Base-by-base conservation (phyloP, 495 filamentous ascomycete genomes). In the Aspergillus panamensis region DNA sequence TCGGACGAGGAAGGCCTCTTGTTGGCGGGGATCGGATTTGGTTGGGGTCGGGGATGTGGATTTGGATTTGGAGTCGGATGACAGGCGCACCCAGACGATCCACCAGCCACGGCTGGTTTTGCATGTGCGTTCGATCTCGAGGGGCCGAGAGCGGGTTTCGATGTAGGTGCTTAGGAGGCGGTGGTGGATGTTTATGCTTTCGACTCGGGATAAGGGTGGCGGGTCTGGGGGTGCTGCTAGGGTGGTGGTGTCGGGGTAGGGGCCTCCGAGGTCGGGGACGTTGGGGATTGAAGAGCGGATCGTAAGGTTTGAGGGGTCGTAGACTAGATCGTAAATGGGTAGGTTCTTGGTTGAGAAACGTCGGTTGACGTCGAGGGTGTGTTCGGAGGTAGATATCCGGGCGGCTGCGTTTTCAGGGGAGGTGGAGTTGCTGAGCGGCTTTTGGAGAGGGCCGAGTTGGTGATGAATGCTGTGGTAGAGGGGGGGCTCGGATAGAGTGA, bases 31-130 rank as follows among this genome's bases (percentile, higher is more conserved):
- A 20, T 70, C 67, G 53, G 42, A 55, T 66, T 3, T 65, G 67
- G 5, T 57, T 59, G 0, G 58, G 62, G 55, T 35, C 61, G 65
- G 64, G 61, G 61, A 13, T 39, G 42, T 40, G 50, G 33, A 20
- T n/a, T 31, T 50, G 7, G 44, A 12, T 30, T 42, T 50, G 51
- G 21, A 16, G 13, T 45, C 3, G 65, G 78, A 74, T 9, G 85
- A 75, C 8, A 93, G 74, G 40, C 88, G 80, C 51, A 89, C 91
- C 92, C 95, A 97, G 50, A 97, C 89, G 29, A 97, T 79, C 94
- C 95, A 98, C 92, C 93, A 98, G 1, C 92, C 92, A 9, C 92
- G 82, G 48, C 77, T 88, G 6, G 92, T 97, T 78, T 96, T 96
- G 71, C 86, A 89, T 12, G 89, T 97, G n/a, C 89, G 76, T 71